phyloP scores from a whole-genome alignment of 106 monocot genomes.

The Dendrobium nobile region DNA sequence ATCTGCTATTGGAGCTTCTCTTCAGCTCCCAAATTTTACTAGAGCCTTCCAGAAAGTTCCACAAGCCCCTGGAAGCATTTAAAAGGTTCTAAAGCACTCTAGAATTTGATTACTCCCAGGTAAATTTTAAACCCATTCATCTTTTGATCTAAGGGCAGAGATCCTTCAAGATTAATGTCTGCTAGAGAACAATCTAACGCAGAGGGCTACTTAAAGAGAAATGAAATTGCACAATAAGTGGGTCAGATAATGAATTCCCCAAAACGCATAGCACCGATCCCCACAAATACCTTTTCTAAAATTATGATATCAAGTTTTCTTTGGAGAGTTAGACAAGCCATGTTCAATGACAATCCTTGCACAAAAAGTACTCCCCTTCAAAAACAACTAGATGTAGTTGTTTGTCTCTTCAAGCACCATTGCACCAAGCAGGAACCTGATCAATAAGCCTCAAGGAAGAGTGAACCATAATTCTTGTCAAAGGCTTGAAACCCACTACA shows the following conservation, averaged over 20 bases:
- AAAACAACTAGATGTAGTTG: neutral
- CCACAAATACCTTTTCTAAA: neutral
- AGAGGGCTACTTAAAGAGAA: too few species aligned
- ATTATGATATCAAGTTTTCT: neutral
- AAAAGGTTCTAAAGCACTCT: neutral
- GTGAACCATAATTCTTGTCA: neutral
- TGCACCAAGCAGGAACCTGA: neutral
- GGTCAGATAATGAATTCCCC: neutral
- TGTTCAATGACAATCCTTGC: neutral
- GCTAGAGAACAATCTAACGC: too few species aligned
- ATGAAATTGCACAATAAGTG: too few species aligned
- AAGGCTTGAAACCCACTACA: neutral
- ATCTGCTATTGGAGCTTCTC: neutral
- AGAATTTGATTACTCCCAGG: too few species aligned
- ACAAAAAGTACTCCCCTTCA: neutral
- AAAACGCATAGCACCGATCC: neutral
- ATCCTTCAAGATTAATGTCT: too few species aligned
- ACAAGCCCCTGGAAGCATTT: neutral
- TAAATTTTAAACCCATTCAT: too few species aligned
- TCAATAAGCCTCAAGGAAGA: neutral
- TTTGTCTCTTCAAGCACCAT: neutral
- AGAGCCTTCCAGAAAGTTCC: neutral
- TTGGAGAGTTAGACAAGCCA: neutral
- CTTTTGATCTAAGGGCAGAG: too few species aligned
- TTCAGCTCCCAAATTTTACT: neutral